Conservation (phyloP, 257 asterid species). For the Scutellaria barbata region DNA sequence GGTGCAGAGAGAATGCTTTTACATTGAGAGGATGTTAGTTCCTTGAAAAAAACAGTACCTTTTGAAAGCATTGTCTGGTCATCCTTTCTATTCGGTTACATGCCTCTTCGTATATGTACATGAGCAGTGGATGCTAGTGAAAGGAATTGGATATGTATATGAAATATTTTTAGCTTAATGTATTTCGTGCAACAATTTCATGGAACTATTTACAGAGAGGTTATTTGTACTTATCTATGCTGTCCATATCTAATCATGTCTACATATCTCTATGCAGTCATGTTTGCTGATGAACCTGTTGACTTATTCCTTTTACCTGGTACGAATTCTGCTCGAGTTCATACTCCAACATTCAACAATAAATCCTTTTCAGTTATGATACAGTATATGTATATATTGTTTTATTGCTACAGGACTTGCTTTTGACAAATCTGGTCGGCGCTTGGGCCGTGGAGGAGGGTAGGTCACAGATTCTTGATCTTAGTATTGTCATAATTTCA, state of each 20-base stretch:
- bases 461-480: constrained; percentile 43
- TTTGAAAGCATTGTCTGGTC: too few species aligned
- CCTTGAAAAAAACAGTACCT: too few species aligned
- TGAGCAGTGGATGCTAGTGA: too few species aligned
- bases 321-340: constrained; percentile 36
- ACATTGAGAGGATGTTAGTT: too few species aligned
- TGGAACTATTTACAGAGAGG: too few species aligned
- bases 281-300: constrained; percentile 83
- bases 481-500: neutral
- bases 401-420: constrained; percentile 68
- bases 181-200: neutral
- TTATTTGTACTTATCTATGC: constrained; percentile 9
- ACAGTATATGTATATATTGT: neutral
- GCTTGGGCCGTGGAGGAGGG: constrained; percentile 99
- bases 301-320: constrained; percentile 94
- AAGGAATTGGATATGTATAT: too few species aligned
- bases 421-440: constrained; percentile 90
- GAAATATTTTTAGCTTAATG: neutral
- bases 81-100: too few species aligned
- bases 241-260: constrained; percentile 20
- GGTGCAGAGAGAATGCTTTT: too few species aligned
- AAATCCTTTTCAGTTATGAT: constrained; percentile 17
- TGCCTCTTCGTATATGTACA: too few species aligned
- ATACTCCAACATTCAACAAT: constrained; percentile 14
- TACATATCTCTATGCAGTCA: constrained; percentile 57